Percentiles rank a stretch among this genome's conserved stretches.
Evolutionary conservation across 1,139 yeast genomes (phyloP).

Genomic region (Wickerhamomyces sp.): DNA sequence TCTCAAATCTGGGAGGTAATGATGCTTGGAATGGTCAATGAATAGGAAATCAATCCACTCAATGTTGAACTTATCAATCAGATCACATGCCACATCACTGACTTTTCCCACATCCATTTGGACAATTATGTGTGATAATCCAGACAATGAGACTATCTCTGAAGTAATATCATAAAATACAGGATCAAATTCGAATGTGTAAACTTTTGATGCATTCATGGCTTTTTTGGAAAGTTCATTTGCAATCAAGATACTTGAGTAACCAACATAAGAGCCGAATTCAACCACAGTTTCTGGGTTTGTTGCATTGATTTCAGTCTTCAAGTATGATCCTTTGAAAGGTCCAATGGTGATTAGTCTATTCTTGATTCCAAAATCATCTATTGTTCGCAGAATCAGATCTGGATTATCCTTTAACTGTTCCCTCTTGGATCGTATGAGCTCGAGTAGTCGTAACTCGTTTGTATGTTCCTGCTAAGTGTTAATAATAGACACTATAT

Average conservation of each 20-base stretch:
- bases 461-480: background rate
- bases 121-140: conserved; percentile 24
- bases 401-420: conserved; percentile 13
- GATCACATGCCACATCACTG: conserved; percentile 26
- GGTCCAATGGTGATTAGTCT: conserved; percentile 34
- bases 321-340: conserved; percentile 31
- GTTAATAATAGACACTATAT: too few relatives aligned
- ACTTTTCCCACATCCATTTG: conserved; percentile 32
- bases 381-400: conserved; percentile 11
- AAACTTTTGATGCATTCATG: conserved; percentile 22
- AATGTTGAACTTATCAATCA: conserved; percentile 20
- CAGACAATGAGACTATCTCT: conserved; percentile 27
- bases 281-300: conserved; percentile 37
- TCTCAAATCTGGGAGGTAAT: conserved; percentile 40
- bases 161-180: conserved; percentile 23
- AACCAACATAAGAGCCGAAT: conserved; percentile 42
- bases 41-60: conserved; percentile 32
- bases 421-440: conserved; percentile 1
- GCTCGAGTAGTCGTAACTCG: background rate
- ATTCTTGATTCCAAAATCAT: conserved; percentile 6
- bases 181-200: conserved; percentile 30
- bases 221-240: conserved; percentile 24
- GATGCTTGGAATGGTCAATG: conserved; percentile 38
- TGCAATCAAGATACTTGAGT: conserved; percentile 34
- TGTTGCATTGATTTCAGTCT: conserved; percentile 24